Evolutionary conservation across 2,329 filamentous ascomycete genomes (phyloP).

Genomic region (Fusarium multiceps): DNA sequence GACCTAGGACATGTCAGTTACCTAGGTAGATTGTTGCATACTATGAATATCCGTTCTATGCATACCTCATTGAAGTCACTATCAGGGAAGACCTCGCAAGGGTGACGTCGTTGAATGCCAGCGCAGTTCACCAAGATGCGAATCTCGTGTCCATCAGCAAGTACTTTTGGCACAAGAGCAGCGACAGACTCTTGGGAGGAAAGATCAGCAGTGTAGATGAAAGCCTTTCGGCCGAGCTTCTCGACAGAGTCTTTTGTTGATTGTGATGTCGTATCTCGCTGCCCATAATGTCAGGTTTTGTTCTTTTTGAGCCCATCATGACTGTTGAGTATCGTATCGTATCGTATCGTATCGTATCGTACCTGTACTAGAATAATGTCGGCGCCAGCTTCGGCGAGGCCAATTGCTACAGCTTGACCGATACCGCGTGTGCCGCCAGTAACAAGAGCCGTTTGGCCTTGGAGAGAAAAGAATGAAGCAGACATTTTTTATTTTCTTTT

Average conservation of each 20-base stretch:
- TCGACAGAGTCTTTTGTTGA: constrained; percentile 71
- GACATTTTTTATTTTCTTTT: constrained; percentile 46
- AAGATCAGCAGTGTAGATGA: constrained; percentile 78
- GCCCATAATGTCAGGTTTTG: constrained; percentile 7
- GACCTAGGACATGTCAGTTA: constrained; percentile 59
- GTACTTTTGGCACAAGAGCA: constrained; percentile 68
- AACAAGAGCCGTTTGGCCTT: constrained; percentile 67
- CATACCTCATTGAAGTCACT: constrained; percentile 76
- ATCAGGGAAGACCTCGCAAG: constrained; percentile 79
- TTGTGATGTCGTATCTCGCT: constrained; percentile 57
- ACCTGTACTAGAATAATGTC: constrained; percentile 68
- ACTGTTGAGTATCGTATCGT: constrained; percentile 40
- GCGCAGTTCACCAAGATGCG: constrained; percentile 88
- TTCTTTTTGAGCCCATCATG: constrained; percentile 3
- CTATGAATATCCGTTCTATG: not conserved
- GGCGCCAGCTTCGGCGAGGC: constrained; percentile 68
- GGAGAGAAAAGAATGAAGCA: constrained; percentile 62
- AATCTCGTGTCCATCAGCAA: constrained; percentile 72
- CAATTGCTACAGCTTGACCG: constrained; percentile 67
- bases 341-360: constrained; percentile 34
- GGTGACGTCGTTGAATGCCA: constrained; percentile 84
- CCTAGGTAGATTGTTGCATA: not conserved
- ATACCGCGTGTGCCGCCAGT: constrained; percentile 70
- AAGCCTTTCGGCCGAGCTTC: constrained; percentile 72
- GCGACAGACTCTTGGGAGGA: constrained; percentile 69